phyloP scores from a whole-genome alignment of 129 eudicot species.

The Glebionis coronaria region DNA sequence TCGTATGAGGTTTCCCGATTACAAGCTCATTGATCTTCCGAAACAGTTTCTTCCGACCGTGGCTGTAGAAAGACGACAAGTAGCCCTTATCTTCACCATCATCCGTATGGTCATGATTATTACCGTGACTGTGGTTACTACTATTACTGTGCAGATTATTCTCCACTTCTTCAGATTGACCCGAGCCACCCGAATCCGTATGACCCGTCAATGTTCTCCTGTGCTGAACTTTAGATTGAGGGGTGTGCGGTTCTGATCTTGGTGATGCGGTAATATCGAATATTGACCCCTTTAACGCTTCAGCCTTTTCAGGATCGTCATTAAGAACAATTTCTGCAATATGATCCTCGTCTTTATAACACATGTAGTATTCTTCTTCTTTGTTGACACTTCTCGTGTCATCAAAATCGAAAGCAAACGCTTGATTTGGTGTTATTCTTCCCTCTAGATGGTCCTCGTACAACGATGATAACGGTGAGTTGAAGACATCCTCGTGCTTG shows the following conservation, averaged over 20 bases:
- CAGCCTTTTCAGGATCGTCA: conserved; percentile 63
- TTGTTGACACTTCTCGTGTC: conserved; percentile 35
- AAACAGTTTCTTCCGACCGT: conserved; percentile 37
- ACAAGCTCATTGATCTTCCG: conserved; percentile 54
- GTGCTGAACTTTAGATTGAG: conserved; percentile 20
- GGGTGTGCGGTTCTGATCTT: conserved; percentile 38
- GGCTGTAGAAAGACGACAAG: conserved; percentile 6
- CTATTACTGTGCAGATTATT: conserved; percentile 21
- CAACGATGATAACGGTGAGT: conserved; percentile 25
- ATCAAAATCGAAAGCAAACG: conserved; percentile 50
- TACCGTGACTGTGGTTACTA: neutral
- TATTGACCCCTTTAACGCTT: conserved; percentile 78
- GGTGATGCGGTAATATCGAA: conserved; percentile 56
- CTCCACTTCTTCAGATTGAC: conserved; percentile 39
- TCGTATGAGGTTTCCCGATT: conserved; percentile 29
- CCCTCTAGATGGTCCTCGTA: conserved; percentile 43
- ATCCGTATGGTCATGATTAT: conserved; percentile 13
- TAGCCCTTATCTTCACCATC: conserved; percentile 32
- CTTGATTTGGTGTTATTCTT: conserved; percentile 27
- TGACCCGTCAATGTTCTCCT: conserved; percentile 27
- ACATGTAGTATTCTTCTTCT: conserved; percentile 20
- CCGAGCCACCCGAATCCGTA: conserved; percentile 29
- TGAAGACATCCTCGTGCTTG: conserved; percentile 27
- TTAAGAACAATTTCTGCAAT: conserved; percentile 31
- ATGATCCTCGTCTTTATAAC: conserved; percentile 17